phyloP scores from a whole-genome alignment of 208 protist genomes.

The Herpetomonas tarakana region DNA sequence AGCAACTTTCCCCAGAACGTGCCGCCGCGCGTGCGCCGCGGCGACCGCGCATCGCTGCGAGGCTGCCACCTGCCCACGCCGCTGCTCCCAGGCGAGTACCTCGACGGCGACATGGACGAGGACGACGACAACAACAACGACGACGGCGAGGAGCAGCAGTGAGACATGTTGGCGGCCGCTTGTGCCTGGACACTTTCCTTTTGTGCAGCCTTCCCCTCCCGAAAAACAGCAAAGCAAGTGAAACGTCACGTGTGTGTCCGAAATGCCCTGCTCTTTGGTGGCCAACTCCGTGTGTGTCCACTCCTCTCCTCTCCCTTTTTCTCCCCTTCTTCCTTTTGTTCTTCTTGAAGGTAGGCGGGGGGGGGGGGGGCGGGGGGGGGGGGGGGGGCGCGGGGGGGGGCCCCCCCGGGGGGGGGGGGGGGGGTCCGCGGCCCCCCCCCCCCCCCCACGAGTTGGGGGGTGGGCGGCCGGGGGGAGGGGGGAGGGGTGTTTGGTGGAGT shows the following conservation, averaged over 20 bases:
- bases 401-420: too few species aligned
- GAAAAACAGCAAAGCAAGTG: not conserved
- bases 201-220: constrained; percentile 7
- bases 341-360: too few species aligned
- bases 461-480: too few species aligned
- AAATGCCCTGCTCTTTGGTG: constrained; percentile 3
- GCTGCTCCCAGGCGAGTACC: constrained; percentile 26
- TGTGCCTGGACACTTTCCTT: not conserved
- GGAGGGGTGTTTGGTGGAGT: too few species aligned
- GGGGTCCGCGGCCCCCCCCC: too few species aligned
- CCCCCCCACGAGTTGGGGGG: too few species aligned
- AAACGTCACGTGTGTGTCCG: not conserved
- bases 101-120: constrained; percentile 16
- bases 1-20: constrained; percentile 18
- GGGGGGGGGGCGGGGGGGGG: too few species aligned
- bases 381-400: too few species aligned
- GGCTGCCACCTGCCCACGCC: constrained; percentile 19
- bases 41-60: constrained; percentile 21
- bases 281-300: too few species aligned
- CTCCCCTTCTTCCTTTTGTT: constrained; percentile 2
- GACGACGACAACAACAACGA: constrained; percentile 10
- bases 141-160: not conserved
- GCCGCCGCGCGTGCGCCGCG: constrained; percentile 9
- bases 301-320: constrained; percentile 4
- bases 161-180: too few species aligned